A percentile compares a stretch with the other conserved stretches of the same genome.
phyloP scores from a whole-genome alignment of 345 rosid genomes.

The Zanthoxylum bungeanum region DNA sequence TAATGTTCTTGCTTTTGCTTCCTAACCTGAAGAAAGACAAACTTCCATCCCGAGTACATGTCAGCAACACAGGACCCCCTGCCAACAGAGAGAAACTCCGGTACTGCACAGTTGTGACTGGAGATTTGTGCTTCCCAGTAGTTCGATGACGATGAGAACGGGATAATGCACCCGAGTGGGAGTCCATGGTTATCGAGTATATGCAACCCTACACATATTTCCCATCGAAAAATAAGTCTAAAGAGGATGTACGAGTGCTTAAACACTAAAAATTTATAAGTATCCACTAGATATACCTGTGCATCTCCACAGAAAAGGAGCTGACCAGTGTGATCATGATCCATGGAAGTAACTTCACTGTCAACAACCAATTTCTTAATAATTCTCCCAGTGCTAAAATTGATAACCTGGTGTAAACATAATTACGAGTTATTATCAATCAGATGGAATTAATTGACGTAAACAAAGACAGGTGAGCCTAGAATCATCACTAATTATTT shows the following conservation, averaged over 20 bases:
- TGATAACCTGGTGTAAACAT: conserved; percentile 60
- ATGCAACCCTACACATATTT: conserved; percentile 61
- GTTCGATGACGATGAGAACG: conserved; percentile 74
- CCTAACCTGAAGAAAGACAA: conserved; percentile 85
- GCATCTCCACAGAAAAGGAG: conserved; percentile 93
- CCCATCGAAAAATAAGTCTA: conserved; percentile 8
- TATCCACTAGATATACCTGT: conserved; percentile 42
- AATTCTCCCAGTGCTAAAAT: conserved; percentile 97
- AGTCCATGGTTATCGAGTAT: conserved; percentile 75
- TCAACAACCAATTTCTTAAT: conserved; percentile 56
- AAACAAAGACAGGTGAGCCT: not conserved
- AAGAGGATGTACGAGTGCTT: not conserved
- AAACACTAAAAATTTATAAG: not conserved
- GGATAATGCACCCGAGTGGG: conserved; percentile 72
- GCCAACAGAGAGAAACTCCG: conserved; percentile 92
- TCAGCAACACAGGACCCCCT: conserved; percentile 81
- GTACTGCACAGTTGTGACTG: conserved; percentile 82
- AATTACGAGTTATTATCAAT: conserved; percentile 18
- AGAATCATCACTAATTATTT: not conserved
- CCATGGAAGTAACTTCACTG: conserved; percentile 83
- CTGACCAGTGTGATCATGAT: conserved; percentile 97
- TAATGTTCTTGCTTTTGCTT: no score
- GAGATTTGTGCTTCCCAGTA: conserved; percentile 62
- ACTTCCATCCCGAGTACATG: conserved; percentile 88
- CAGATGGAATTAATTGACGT: conserved; percentile 5